Base-by-base conservation (phyloP, 192 early-diverging fungal species). In the Dimargaris xerosporica region DNA sequence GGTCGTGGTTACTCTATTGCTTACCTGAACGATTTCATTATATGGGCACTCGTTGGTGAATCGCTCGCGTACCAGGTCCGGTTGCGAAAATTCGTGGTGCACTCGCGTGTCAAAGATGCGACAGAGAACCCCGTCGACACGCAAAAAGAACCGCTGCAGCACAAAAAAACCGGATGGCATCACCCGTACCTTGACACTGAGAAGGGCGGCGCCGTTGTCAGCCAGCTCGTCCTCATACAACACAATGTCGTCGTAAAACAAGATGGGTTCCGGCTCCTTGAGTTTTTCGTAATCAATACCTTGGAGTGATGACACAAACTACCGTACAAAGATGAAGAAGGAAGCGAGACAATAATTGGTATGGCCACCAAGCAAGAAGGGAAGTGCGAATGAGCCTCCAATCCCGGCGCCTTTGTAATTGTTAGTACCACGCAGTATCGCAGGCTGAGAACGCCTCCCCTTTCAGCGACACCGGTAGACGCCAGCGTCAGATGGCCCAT, bases 161-260 rank as follows among this genome's bases (percentile, higher is more conserved):
- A 96, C 71, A 39, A 97, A 79, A 70, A 96, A 94, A 44, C 92
- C 88, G 3, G 81, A 79, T 5, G 88, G 85, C 96, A 99, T 99
- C 9, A 97, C 94, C 19, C 96, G 78, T 61, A 95, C 73, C 65
- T 87, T 85, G 44, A 84, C 85, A 1, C 77, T 80, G 31, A 94
- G 69, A 55, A 89, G 75, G 16, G 91, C 86, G 0, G 83, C 82
- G 28, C 96, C 96, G 67, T 96, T 96, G 64, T 99, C 96, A 25
- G 85, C 91, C 55, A 99, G 73, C 69, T 99, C 96, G 67, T 99
- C 96, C 67, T 99, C 96, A 66, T 83, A 99, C 50, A 99, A 74
- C 0, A 93, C 82, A 54, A 91, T 82, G 64, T 99, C 91, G 70
- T 95, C 94, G 67, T 90, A 99, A 67, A 91, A 95, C 47, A 93